Conservation (phyloP, 2,329 filamentous ascomycete genomes). For the Alternaria dauci region DNA sequence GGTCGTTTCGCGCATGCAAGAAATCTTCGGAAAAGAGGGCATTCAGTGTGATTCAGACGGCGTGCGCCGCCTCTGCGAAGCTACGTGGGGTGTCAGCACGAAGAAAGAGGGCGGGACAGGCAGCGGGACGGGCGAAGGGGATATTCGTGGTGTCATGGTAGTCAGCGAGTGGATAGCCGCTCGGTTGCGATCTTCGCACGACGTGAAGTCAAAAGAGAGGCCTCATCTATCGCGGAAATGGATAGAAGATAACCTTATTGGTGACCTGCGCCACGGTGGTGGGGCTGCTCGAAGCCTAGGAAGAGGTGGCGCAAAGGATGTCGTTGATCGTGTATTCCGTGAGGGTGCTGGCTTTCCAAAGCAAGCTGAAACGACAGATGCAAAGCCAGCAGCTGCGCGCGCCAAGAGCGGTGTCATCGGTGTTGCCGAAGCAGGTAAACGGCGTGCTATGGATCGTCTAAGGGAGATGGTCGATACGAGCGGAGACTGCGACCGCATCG, state of each 20-base stretch:
- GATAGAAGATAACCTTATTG: slow-evolving; percentile 76
- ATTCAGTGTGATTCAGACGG: slow-evolving; percentile 90
- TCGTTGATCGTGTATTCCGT: slow-evolving; percentile 79
- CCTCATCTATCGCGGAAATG: slow-evolving; percentile 73
- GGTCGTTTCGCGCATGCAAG: slow-evolving; percentile 80
- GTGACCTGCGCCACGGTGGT: slow-evolving; percentile 73
- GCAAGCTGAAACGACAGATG: slow-evolving; percentile 57
- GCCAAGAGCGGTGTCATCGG: slow-evolving; percentile 60
- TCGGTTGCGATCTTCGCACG: slow-evolving; percentile 63
- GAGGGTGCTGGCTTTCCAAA: slow-evolving; percentile 81
- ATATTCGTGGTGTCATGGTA: slow-evolving; percentile 84
- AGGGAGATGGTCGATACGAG: slow-evolving; percentile 80
- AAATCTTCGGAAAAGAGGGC: slow-evolving; percentile 87
- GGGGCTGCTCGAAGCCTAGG: slow-evolving; percentile 76
- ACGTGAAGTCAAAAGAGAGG: slow-evolving; percentile 47
- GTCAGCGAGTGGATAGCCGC: slow-evolving; percentile 87
- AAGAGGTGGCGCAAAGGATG: slow-evolving; percentile 75
- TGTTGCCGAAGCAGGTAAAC: slow-evolving; percentile 76
- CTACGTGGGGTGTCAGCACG: slow-evolving; percentile 79
- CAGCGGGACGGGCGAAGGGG: slow-evolving; percentile 72
- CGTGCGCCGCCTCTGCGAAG: slow-evolving; percentile 82
- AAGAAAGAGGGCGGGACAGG: slow-evolving; percentile 70
- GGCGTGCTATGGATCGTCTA: slow-evolving; percentile 74
- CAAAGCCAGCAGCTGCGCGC: slow-evolving; percentile 64
- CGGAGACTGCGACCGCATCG: slow-evolving; percentile 79